A percentile compares a stretch with the other conserved stretches of the same genome.
Evolutionary conservation across 1,284 basidiomycete genomes (phyloP).

Genomic region (Irpex rosettiformis): DNA sequence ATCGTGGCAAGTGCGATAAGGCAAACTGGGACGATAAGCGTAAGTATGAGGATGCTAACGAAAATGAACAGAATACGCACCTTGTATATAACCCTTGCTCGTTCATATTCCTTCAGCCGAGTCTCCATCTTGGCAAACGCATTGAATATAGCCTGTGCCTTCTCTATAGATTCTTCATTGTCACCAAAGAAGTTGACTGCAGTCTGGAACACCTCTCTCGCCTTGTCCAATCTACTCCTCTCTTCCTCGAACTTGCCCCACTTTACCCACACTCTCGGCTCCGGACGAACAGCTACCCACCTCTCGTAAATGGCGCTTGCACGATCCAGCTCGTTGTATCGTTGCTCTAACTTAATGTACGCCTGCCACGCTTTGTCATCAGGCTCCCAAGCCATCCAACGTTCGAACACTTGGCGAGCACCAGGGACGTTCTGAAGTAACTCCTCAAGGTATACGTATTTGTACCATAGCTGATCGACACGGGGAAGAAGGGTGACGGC

Average conservation of each 20-base stretch:
- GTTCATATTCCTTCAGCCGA: slow-evolving; percentile 91
- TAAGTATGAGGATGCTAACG: background rate
- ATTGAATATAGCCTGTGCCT: slow-evolving; percentile 93
- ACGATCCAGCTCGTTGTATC: slow-evolving; percentile 89
- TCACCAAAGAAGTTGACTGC: slow-evolving; percentile 97
- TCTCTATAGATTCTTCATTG: slow-evolving; percentile 95
- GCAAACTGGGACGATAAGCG: slow-evolving; percentile 65
- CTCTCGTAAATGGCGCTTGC: slow-evolving; percentile 94
- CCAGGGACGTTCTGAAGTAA: slow-evolving; percentile 94
- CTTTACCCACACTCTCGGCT: slow-evolving; percentile 94
- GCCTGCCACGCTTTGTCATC: slow-evolving; percentile 99
- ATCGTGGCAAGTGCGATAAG: slow-evolving; percentile 84
- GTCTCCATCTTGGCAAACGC: slow-evolving; percentile 99
- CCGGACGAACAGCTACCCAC: slow-evolving; percentile 91
- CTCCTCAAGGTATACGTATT: slow-evolving; percentile 98
- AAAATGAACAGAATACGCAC: slow-evolving; percentile 33
- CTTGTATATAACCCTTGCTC: slow-evolving; percentile 97
- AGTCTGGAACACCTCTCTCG: slow-evolving; percentile 94
- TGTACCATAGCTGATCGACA: slow-evolving; percentile 96
- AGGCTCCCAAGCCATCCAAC: slow-evolving; percentile 99
- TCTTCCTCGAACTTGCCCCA: slow-evolving; percentile 99
- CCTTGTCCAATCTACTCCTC: slow-evolving; percentile 81
- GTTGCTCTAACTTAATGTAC: slow-evolving; percentile 95
- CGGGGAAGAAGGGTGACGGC: slow-evolving; percentile 95
- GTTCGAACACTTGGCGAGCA: slow-evolving; percentile 95